phyloP scores from a whole-genome alignment of 768 basidiomycete genomes.

The Gloeopeniophorella convolvens region DNA sequence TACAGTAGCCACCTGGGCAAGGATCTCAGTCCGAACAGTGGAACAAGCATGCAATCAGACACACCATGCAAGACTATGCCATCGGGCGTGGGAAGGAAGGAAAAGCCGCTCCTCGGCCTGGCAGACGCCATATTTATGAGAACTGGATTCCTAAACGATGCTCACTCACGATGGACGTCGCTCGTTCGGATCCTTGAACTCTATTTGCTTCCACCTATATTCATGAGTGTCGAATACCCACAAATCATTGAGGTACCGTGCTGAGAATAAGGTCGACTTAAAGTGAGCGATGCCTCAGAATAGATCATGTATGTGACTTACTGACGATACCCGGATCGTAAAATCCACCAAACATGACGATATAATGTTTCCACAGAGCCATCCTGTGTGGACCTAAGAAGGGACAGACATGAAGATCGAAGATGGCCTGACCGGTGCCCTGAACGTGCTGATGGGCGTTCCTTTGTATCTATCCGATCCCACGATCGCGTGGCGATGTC shows the following conservation, averaged over 20 bases:
- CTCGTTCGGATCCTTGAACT: slow-evolving; percentile 58
- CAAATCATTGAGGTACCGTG: slow-evolving; percentile 74
- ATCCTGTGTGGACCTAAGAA: too few species aligned
- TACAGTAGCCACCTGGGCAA: slow-evolving; percentile 77
- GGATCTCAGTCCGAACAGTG: neutral
- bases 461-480: slow-evolving; percentile 86
- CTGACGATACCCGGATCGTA: slow-evolving; percentile 82
- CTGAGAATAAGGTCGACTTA: slow-evolving; percentile 32
- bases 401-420: too few species aligned
- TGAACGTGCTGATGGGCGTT: slow-evolving; percentile 70
- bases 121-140: too few species aligned
- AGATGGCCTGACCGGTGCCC: slow-evolving; percentile 73
- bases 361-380: slow-evolving; percentile 84
- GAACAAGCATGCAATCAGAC: slow-evolving; percentile 1
- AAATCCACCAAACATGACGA: slow-evolving; percentile 87
- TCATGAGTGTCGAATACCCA: slow-evolving; percentile 86
- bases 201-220: slow-evolving; percentile 78
- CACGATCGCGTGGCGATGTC: slow-evolving; percentile 72
- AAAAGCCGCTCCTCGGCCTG: slow-evolving; percentile 78
- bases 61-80: slow-evolving; percentile 76
- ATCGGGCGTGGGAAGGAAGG: slow-evolving; percentile 70
- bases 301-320: slow-evolving; percentile 29
- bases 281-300: neutral
- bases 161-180: slow-evolving; percentile 64
- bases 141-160: too few species aligned